These are phyloP conservation scores for Tetracladium setigerum DNA, from an alignment of 495 filamentous ascomycete genomes.

Conservation along the genomic window DNA sequence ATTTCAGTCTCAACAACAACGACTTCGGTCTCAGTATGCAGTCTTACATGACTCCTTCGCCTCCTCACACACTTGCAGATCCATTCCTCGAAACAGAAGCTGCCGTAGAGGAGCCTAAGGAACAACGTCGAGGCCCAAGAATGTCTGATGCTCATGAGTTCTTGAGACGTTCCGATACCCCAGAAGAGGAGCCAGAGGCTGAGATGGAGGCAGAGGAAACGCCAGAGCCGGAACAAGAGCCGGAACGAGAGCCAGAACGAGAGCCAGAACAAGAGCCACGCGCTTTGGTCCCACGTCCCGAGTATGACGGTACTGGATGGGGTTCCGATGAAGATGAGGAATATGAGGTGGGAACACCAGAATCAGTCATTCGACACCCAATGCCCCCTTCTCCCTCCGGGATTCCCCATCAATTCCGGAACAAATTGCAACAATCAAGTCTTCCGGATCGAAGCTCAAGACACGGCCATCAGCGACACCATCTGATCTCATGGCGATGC, in stretches of 20 bases:
- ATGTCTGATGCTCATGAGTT: slow-evolving; percentile 44
- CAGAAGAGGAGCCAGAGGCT: slow-evolving; percentile 45
- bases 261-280: too few species aligned
- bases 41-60: slow-evolving; percentile 44
- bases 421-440: slow-evolving; percentile 78
- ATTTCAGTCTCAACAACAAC: too few species aligned
- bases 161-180: slow-evolving; percentile 54
- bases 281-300: slow-evolving; percentile 29
- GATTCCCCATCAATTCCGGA: slow-evolving; percentile 67
- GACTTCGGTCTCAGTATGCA: slow-evolving; percentile 44
- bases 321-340: slow-evolving; percentile 42
- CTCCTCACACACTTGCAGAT: slow-evolving; percentile 32
- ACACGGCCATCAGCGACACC: slow-evolving; percentile 82
- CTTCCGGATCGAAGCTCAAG: slow-evolving; percentile 78
- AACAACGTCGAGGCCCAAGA: slow-evolving; percentile 2
- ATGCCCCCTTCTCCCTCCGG: slow-evolving; percentile 32
- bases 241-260: too few species aligned
- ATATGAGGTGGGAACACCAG: slow-evolving; percentile 71
- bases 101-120: background rate
- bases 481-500: slow-evolving; percentile 79
- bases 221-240: too few species aligned
- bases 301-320: slow-evolving; percentile 49
- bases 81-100: too few species aligned
- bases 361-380: slow-evolving; percentile 88
- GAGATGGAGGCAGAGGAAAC: too few species aligned